Base-by-base conservation (phyloP, 2,329 filamentous ascomycete genomes). In the Macroventuria anomochaeta region DNA sequence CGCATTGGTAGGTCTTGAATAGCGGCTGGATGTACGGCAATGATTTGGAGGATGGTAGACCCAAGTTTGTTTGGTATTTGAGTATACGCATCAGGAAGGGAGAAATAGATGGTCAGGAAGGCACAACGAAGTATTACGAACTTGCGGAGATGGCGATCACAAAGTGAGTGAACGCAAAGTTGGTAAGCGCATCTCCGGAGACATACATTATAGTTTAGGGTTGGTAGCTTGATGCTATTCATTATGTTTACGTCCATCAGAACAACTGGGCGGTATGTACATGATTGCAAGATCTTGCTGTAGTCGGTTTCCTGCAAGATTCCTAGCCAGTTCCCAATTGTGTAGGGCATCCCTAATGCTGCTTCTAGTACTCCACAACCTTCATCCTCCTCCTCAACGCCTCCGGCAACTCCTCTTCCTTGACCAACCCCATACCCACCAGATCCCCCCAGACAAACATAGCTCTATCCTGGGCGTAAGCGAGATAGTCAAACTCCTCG, bases 391-490 rank as follows among this genome's bases (percentile, higher is more conserved):
- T 71, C 61, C 82, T 78, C 67, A 96, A 68, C n/a, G 80, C 80
- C 61, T 83, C 81, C 0, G 92, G 91, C 61, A 99, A 76, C 20
- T 97, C 91, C 62, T 93, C 88, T 57, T 81, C 74, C 70, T 83
- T 85, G 32, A 95, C 81, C 32, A 99, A 76, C 0, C 92, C 92
- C 75, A 96, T 75, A 49, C 82, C 79, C 50, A 97, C 78, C 46
- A 91, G 87, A 77, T 99, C 95, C 1, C 92, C 93, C 90, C 93
- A 96, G 77, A 99, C 95, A 76, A 97, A 95, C 77, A 95, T 81
- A 0, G 91, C 93, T 12, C 95, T 83, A 61, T 97, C 90, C 75
- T 96, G 91, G 7, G 95, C 87, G 76, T 97, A 99, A 10, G 84
- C 85, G 20, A 99, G 80, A 73, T 97, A 99, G 75, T 99, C 93